Conservation (phyloP, 2,329 filamentous ascomycete genomes). For the Fusarium guadeloupense region DNA sequence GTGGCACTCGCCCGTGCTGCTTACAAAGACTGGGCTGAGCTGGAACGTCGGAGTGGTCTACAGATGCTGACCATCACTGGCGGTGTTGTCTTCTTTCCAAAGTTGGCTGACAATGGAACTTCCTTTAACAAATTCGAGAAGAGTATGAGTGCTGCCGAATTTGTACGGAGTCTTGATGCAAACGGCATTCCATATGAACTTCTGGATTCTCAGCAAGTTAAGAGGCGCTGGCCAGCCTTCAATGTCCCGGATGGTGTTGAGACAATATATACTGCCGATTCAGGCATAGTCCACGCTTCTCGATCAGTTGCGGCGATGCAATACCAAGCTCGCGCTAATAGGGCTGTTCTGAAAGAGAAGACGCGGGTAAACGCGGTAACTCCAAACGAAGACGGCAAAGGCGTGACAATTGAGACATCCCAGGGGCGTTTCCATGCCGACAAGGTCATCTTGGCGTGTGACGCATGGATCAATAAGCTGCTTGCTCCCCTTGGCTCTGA, state of each 20-base stretch:
- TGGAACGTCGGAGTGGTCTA: slow-evolving; percentile 30
- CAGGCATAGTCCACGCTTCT: slow-evolving; percentile 35
- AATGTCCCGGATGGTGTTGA: slow-evolving; percentile 16
- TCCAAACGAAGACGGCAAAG: neutral
- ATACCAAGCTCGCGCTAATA: slow-evolving; percentile 15
- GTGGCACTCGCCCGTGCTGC: slow-evolving; percentile 36
- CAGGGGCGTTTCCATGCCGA: slow-evolving; percentile 12
- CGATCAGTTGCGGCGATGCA: slow-evolving; percentile 27
- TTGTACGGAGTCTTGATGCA: slow-evolving; percentile 12
- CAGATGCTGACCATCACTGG: slow-evolving; percentile 37
- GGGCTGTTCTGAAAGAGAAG: slow-evolving; percentile 21
- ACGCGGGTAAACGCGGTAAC: slow-evolving; percentile 9
- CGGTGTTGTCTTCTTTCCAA: slow-evolving; percentile 37
- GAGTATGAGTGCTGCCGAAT: slow-evolving; percentile 10
- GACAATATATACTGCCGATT: slow-evolving; percentile 38
- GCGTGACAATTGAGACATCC: slow-evolving; percentile 15
- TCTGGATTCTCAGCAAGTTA: slow-evolving; percentile 21
- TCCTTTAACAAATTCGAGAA: slow-evolving; percentile 10
- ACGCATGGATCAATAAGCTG: slow-evolving; percentile 34
- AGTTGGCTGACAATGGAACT: neutral
- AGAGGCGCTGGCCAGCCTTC: slow-evolving; percentile 36
- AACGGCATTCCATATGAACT: slow-evolving; percentile 34
- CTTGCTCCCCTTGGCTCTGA: slow-evolving; percentile 14
- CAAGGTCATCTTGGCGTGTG: slow-evolving; percentile 24
- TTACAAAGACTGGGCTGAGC: slow-evolving; percentile 38